Percentiles rank a stretch among this genome's conserved stretches.
These are phyloP conservation scores for Kwoniella bestiolae DNA, from an alignment of 768 basidiomycete species.

Conservation along the genomic window DNA sequence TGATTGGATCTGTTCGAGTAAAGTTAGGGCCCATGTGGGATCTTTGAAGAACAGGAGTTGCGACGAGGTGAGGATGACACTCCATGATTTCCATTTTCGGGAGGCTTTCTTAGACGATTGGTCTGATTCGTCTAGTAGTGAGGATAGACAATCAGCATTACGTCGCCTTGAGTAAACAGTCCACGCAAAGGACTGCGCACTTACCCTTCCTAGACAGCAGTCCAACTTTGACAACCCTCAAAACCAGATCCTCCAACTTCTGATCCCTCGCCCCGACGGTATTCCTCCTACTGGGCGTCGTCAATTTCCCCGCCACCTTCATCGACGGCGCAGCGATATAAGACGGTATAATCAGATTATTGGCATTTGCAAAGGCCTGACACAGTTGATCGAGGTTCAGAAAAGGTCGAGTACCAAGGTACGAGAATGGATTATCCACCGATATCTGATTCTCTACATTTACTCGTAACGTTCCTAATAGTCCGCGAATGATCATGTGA, in stretches of 20 bases:
- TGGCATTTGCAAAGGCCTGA: slow-evolving; percentile 49
- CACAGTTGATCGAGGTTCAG: slow-evolving; percentile 53
- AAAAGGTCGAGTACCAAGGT: slow-evolving; percentile 52
- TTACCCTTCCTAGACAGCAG: slow-evolving; percentile 72
- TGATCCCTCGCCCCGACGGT: slow-evolving; percentile 9
- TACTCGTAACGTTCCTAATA: slow-evolving; percentile 36
- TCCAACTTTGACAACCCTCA: slow-evolving; percentile 81
- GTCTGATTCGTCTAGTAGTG: slow-evolving; percentile 62
- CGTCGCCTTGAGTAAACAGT: neutral
- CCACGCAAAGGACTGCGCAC: slow-evolving; percentile 15
- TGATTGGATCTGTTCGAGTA: slow-evolving; percentile 43
- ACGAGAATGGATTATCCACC: slow-evolving; percentile 55
- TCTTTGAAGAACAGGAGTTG: slow-evolving; percentile 82
- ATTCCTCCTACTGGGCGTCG: slow-evolving; percentile 6
- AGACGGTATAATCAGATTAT: slow-evolving; percentile 21
- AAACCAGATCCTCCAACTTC: slow-evolving; percentile 36
- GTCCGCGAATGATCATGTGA: slow-evolving; percentile 67
- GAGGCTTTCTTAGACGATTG: slow-evolving; percentile 78
- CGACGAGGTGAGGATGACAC: slow-evolving; percentile 82
- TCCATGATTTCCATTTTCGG: slow-evolving; percentile 87
- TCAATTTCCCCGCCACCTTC: slow-evolving; percentile 18
- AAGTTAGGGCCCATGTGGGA: slow-evolving; percentile 52
- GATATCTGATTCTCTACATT: slow-evolving; percentile 48
- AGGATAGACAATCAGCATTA: neutral
- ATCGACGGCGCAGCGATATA: neutral